These are phyloP conservation scores for Fraxinus quadrangulata DNA, from an alignment of 257 asterid species.

Conservation along the genomic window DNA sequence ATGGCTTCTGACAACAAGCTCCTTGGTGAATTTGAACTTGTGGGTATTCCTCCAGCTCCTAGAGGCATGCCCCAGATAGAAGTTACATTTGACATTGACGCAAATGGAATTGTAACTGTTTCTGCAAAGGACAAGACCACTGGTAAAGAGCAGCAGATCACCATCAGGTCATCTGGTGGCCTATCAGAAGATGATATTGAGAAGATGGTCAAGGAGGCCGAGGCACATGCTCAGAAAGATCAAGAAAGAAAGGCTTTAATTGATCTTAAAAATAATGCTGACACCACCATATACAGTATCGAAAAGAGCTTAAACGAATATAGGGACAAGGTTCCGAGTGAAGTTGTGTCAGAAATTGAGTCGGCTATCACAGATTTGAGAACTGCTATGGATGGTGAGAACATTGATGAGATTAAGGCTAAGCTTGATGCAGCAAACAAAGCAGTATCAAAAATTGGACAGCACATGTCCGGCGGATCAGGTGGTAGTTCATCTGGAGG, in stretches of 20 bases:
- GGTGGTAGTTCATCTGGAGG: slow-evolving; percentile 41
- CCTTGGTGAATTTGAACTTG: slow-evolving; percentile 67
- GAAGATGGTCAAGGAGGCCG: slow-evolving; percentile 73
- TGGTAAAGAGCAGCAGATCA: slow-evolving; percentile 68
- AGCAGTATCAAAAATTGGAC: slow-evolving; percentile 65
- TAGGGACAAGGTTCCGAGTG: slow-evolving; percentile 60
- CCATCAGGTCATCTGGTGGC: slow-evolving; percentile 65
- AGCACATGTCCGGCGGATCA: slow-evolving; percentile 56
- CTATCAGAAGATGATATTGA: slow-evolving; percentile 64
- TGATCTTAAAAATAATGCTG: slow-evolving; percentile 57
- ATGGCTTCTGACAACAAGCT: slow-evolving; percentile 62
- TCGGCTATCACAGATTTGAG: slow-evolving; percentile 52
- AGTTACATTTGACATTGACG: slow-evolving; percentile 70
- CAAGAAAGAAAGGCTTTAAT: slow-evolving; percentile 67
- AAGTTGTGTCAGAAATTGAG: slow-evolving; percentile 57
- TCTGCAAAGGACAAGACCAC: slow-evolving; percentile 70
- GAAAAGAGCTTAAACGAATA: slow-evolving; percentile 64
- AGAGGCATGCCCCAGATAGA: slow-evolving; percentile 71
- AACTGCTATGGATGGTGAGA: slow-evolving; percentile 41
- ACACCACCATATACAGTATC: slow-evolving; percentile 59
- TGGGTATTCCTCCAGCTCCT: slow-evolving; percentile 74
- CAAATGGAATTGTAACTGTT: slow-evolving; percentile 68
- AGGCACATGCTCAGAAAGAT: slow-evolving; percentile 66
- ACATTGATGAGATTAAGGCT: slow-evolving; percentile 55
- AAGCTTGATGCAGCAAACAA: slow-evolving; percentile 63